Conservation (phyloP, 257 asterid species). For the Solanum rostratum region DNA sequence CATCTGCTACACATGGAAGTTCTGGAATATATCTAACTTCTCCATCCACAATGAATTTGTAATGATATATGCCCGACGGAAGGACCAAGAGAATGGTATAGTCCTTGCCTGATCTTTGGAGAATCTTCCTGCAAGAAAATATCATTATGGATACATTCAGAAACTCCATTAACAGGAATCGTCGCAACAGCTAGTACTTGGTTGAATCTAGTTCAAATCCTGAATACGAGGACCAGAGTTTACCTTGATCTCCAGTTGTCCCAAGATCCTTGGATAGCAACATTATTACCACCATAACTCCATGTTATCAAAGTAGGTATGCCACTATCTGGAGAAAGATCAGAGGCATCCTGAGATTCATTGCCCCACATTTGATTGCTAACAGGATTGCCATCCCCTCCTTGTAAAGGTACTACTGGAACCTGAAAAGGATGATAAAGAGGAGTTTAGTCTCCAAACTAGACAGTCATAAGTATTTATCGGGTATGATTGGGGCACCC, state of each 20-base stretch:
- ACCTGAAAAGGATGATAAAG: slow-evolving; percentile 34
- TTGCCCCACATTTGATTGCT: slow-evolving; percentile 25
- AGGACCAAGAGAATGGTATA: slow-evolving; percentile 73
- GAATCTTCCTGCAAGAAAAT: slow-evolving; percentile 47
- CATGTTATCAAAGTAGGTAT: slow-evolving; percentile 24
- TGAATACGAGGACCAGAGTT: background rate
- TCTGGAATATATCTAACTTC: slow-evolving; percentile 56
- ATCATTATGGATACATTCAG: background rate
- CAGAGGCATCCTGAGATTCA: slow-evolving; percentile 2
- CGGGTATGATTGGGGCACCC: background rate
- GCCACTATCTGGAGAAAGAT: slow-evolving; percentile 3
- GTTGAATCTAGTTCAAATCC: background rate
- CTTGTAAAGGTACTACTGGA: slow-evolving; percentile 50
- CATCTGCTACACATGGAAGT: slow-evolving; percentile 69
- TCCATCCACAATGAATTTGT: slow-evolving; percentile 79
- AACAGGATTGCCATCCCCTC: slow-evolving; percentile 31
- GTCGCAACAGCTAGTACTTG: background rate
- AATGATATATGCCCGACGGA: slow-evolving; percentile 66
- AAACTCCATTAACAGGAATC: background rate
- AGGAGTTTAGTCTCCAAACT: background rate
- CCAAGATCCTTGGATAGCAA: slow-evolving; percentile 91
- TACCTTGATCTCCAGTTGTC: slow-evolving; percentile 89
- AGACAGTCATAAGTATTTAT: background rate
- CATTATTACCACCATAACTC: slow-evolving; percentile 49
- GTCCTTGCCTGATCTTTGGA: slow-evolving; percentile 86